Evolutionary conservation across 768 basidiomycete genomes (phyloP), one percentile per base, ranked within the genome.

Genomic region (Collybia sp.): DNA sequence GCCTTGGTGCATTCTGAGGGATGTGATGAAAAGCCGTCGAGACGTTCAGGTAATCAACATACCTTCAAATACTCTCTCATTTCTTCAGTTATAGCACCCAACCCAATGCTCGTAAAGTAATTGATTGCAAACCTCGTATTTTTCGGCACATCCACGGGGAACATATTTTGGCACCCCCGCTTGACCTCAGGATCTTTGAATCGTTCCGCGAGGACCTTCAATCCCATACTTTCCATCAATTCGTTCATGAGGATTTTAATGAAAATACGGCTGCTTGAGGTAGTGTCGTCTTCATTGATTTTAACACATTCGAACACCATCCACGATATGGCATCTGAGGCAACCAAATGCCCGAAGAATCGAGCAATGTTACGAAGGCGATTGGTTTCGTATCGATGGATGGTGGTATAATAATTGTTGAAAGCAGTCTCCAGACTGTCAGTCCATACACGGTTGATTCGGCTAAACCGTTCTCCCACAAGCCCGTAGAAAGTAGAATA

Each of bases 301-400:
- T 85, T 92, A 58, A 99, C 77, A 38, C 79, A 80, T 54, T 84
- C 83, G 42, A 99, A 71, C 1, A 83, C 84, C 15, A 82, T 72
- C 96, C 96, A 98, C 1, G 90, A 90, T 44, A 98, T 75, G 1
- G 90, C 77, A 62, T 99, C 96, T 15, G 79, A 83, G 6, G 88
- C 79, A 49, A 97, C 51, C 18, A 98, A 72, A 60, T 96, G 93
- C 1, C 96, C 96, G 55, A 99, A 97, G 73, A 99, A 93, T 36
- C 93, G 83, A 9, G 91, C 89, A 51, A 99, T 96, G 62, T 98
- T 99, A 43, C 96, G 91, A 16, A 99, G 74, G 10, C 94, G 89
- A 66, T 98, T 99, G 15, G 96, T 96, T 67, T 99, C 96, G 66
- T 97, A 98, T 51, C 96, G 87, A 71, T 99, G 96, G 58, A 98